These are phyloP conservation scores for Rhodomyrtus tomentosa DNA, from an alignment of 345 rosid species.

Conservation along the genomic window DNA sequence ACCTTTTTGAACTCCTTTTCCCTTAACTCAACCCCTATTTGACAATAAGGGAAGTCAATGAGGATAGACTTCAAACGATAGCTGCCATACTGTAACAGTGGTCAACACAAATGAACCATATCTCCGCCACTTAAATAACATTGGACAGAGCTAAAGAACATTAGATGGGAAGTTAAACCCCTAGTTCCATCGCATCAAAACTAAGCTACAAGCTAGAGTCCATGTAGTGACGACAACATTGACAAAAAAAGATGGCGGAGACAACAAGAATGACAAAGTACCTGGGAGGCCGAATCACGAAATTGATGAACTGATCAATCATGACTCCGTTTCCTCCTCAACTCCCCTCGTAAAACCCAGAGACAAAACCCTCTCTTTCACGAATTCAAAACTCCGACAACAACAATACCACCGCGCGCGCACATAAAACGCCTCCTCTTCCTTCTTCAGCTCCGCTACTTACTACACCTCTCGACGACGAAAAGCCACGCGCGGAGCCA, in stretches of 20 bases:
- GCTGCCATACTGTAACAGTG: not conserved
- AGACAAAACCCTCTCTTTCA: not conserved
- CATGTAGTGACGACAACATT: not conserved
- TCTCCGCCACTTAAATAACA: not conserved
- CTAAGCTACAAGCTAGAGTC: not conserved
- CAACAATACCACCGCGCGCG: too few relatives aligned
- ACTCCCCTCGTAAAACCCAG: not conserved
- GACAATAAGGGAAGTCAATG: not conserved
- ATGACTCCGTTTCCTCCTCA: conserved; percentile 9
- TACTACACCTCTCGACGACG: not conserved
- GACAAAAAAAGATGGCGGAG: not conserved
- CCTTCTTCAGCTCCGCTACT: not conserved
- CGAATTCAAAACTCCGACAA: not conserved
- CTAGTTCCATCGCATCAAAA: not conserved
- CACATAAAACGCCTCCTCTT: not conserved
- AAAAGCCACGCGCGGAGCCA: not conserved
- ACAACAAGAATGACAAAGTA: conserved; percentile 8
- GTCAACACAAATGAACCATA: not conserved
- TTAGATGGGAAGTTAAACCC: not conserved
- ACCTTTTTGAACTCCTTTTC: not conserved
- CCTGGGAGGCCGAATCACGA: conserved; percentile 99
- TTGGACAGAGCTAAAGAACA: not conserved
- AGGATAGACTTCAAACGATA: not conserved
- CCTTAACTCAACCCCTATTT: not conserved
- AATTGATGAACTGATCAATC: conserved; percentile 98